Evolutionary conservation across 352 stramenopile genomes (phyloP).

Genomic region (Saprolegnia diclina): DNA sequence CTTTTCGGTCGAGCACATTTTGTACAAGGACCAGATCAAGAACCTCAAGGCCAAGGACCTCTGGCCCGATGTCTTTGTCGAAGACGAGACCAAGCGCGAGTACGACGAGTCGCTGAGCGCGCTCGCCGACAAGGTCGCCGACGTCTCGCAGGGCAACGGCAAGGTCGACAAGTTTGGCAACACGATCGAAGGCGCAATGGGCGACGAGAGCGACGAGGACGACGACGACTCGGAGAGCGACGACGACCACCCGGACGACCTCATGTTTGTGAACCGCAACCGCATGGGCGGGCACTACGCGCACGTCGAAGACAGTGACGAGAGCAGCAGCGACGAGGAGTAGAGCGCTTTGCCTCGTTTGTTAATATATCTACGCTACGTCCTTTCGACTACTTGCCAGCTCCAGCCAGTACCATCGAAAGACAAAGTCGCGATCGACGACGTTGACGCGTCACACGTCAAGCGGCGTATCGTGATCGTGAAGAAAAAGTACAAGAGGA

Average conservation of each 20-base stretch:
- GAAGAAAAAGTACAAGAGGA: too few relatives aligned
- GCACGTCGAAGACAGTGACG: constrained; percentile 18
- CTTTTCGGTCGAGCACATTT: constrained; percentile 92
- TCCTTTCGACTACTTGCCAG: too few relatives aligned
- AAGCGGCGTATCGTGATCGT: too few relatives aligned
- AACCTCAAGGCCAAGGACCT: constrained; percentile 92
- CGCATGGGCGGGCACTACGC: constrained; percentile 21
- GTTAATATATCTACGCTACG: background rate
- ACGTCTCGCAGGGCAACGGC: background rate
- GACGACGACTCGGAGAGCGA: constrained; percentile 1
- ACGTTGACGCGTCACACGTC: too few relatives aligned
- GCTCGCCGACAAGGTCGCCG: constrained; percentile 8
- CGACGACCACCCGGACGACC: background rate
- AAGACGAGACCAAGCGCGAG: constrained; percentile 8
- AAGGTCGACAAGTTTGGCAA: constrained; percentile 20
- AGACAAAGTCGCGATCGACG: background rate
- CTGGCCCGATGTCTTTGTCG: constrained; percentile 53
- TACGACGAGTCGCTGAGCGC: background rate
- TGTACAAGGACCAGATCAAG: constrained; percentile 99
- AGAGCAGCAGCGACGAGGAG: constrained; percentile 10
- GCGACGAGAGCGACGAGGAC: background rate
- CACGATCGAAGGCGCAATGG: background rate
- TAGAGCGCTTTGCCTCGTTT: background rate
- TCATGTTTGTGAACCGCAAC: constrained; percentile 26
- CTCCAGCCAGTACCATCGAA: too few relatives aligned